Conservation (phyloP, 177 flowering plant genomes). For the Vitis hybrid region DNA sequence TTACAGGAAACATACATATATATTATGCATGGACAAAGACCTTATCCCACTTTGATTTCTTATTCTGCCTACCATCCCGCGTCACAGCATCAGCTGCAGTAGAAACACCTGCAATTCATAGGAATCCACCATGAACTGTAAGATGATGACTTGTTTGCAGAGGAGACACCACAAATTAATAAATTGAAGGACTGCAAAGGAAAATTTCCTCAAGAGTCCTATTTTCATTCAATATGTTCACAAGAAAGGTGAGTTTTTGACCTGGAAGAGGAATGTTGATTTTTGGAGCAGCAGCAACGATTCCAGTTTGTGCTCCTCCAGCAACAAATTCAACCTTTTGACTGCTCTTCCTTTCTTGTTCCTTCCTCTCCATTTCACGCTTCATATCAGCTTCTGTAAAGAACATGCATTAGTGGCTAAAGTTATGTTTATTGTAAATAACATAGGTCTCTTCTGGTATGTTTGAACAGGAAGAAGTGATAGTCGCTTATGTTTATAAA, state of each 20-base stretch:
- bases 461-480: too few species aligned
- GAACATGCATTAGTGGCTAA: slow-evolving; percentile 9
- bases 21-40: slow-evolving; percentile 26
- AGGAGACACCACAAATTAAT: neutral
- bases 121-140: neutral
- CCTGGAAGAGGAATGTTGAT: slow-evolving; percentile 60
- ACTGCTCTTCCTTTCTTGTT: slow-evolving; percentile 78
- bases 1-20: slow-evolving; percentile 4
- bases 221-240: neutral
- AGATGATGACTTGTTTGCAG: neutral
- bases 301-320: slow-evolving; percentile 64
- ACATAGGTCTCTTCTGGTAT: too few species aligned
- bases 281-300: slow-evolving; percentile 42
- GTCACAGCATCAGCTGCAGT: slow-evolving; percentile 39
- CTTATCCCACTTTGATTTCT: slow-evolving; percentile 98
- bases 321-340: slow-evolving; percentile 72
- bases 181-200: neutral
- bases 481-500: too few species aligned
- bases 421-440: neutral
- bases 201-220: neutral
- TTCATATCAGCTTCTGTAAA: slow-evolving; percentile 80
- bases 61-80: slow-evolving; percentile 77
- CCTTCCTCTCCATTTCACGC: slow-evolving; percentile 83
- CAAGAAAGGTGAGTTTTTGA: slow-evolving; percentile 13
- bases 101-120: slow-evolving; percentile 38